A percentile compares a stretch with the other conserved stretches of the same genome.
Evolutionary conservation across 2,329 filamentous ascomycete species (phyloP).

Genomic region (Colletotrichum ledebouriae): DNA sequence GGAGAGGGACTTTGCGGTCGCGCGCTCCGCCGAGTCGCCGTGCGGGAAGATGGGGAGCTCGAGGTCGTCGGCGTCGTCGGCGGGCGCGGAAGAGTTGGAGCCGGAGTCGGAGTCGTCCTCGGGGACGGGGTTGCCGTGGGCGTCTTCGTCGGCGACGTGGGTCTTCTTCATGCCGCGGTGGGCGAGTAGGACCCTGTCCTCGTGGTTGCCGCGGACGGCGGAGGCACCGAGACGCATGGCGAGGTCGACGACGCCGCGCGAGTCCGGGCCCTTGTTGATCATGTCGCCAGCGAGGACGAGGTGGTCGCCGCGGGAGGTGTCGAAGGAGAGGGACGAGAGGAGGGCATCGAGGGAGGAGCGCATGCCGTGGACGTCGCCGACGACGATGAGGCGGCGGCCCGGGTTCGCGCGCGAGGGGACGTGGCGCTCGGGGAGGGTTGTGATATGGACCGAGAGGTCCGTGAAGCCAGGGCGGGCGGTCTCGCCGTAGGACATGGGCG

Average conservation of each 20-base stretch:
- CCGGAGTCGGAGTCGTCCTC: conserved; percentile 46
- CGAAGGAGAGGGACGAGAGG: conserved; percentile 75
- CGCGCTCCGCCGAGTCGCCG: conserved; percentile 60
- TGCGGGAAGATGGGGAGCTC: conserved; percentile 48
- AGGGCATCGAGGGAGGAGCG: conserved; percentile 74
- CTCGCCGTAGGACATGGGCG: conserved; percentile 57
- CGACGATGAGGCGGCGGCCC: conserved; percentile 76
- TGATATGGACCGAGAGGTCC: conserved; percentile 43
- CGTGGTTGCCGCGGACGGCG: conserved; percentile 92
- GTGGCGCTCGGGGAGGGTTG: conserved; percentile 48
- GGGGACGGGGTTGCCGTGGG: conserved; percentile 43
- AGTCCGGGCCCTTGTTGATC: conserved; percentile 89
- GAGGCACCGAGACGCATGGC: conserved; percentile 81
- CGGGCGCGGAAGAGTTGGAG: conserved; percentile 41
- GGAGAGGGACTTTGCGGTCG: conserved; percentile 67
- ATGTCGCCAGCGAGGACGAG: conserved; percentile 83
- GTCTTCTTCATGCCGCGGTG: conserved; percentile 59
- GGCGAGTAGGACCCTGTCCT: conserved; percentile 84
- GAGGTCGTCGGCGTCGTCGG: conserved; percentile 40
- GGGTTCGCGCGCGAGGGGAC: conserved; percentile 53
- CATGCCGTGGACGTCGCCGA: conserved; percentile 96
- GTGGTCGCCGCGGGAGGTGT: conserved; percentile 71
- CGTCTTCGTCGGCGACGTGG: conserved; percentile 45
- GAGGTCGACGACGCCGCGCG: conserved; percentile 80
- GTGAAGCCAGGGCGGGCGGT: conserved; percentile 55